phyloP scores from a whole-genome alignment of 495 filamentous ascomycete species.

The Letharia lupina region DNA sequence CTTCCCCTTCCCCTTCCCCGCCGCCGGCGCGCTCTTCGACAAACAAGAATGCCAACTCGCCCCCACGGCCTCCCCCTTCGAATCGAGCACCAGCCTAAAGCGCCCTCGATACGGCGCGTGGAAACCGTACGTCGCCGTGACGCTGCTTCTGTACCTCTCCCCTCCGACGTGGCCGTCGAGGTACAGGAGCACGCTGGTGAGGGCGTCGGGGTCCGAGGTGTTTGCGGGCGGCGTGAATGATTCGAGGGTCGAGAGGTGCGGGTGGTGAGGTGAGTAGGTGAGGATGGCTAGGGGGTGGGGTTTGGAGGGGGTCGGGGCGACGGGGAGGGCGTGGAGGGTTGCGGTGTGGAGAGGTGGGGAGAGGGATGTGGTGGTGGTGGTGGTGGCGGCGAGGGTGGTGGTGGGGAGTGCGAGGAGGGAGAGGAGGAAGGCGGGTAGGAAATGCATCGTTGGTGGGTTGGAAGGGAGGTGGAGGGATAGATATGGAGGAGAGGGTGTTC shows the following conservation, averaged over 20 bases:
- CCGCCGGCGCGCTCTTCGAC: not conserved
- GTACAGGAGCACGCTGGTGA: slow-evolving; percentile 2
- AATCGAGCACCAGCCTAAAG: slow-evolving; percentile 7
- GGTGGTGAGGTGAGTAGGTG: slow-evolving; percentile 25
- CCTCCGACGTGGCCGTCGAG: not conserved
- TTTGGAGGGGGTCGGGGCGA: slow-evolving; percentile 7
- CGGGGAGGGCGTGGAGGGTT: slow-evolving; percentile 15
- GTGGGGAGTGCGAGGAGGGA: slow-evolving; percentile 6
- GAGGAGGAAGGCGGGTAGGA: not conserved
- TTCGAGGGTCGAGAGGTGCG: slow-evolving; percentile 9
- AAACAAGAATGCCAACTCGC: slow-evolving; percentile 9
- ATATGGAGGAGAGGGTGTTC: no score
- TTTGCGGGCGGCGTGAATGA: slow-evolving; percentile 15
- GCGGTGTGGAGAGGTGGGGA: slow-evolving; percentile 7
- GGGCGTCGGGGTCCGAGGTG: slow-evolving; percentile 3
- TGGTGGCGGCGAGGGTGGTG: slow-evolving; percentile 16
- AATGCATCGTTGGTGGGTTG: not conserved
- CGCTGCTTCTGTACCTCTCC: slow-evolving; percentile 5
- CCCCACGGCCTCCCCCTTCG: not conserved
- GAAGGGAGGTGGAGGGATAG: not conserved
- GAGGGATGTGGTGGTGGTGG: slow-evolving; percentile 5
- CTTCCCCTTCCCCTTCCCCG: not conserved
- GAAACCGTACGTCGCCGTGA: slow-evolving; percentile 5
- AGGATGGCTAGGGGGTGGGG: slow-evolving; percentile 12
- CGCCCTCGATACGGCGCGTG: slow-evolving; percentile 19